phyloP scores from a whole-genome alignment of 2,329 filamentous ascomycete genomes.

The Fusarium transvaalense region DNA sequence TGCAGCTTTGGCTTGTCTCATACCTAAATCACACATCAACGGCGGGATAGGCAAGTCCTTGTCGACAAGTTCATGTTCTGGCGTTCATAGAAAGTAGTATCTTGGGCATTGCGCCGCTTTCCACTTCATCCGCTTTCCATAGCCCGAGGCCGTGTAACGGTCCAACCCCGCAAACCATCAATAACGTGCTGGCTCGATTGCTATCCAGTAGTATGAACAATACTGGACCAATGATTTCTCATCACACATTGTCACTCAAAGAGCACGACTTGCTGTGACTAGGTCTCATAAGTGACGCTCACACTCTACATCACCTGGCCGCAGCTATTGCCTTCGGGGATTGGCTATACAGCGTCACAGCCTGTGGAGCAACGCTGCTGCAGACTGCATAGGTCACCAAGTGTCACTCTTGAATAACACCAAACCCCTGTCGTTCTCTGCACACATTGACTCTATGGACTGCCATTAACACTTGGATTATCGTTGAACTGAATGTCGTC shows the following conservation, averaged over 20 bases:
- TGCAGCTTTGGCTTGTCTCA: constrained; percentile 2
- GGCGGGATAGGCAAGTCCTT: background rate
- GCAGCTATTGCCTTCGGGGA: constrained; percentile 5
- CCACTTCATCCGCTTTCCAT: constrained; percentile 5
- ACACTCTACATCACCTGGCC: constrained; percentile 21
- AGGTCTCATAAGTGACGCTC: constrained; percentile 10
- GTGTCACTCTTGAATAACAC: constrained; percentile 19
- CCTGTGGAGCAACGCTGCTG: constrained; percentile 25
- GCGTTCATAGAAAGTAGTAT: background rate
- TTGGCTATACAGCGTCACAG: constrained; percentile 26
- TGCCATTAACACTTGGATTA: background rate
- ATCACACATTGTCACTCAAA: background rate
- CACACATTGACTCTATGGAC: background rate
- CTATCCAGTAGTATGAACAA: constrained; percentile 1
- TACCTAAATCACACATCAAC: background rate
- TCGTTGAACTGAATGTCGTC: background rate
- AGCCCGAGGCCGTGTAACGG: constrained; percentile 26
- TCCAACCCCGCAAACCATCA: constrained; percentile 21
- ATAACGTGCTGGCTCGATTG: constrained; percentile 4
- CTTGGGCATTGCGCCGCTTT: constrained; percentile 5
- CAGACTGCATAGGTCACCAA: constrained; percentile 22
- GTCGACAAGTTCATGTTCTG: background rate
- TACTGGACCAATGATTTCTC: constrained; percentile 2
- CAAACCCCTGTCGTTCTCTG: constrained; percentile 14
- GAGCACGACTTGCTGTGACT: constrained; percentile 1